Evolutionary conservation across 1,284 basidiomycete species (phyloP).

Genomic region (Cutaneotrichosporon dermatis): DNA sequence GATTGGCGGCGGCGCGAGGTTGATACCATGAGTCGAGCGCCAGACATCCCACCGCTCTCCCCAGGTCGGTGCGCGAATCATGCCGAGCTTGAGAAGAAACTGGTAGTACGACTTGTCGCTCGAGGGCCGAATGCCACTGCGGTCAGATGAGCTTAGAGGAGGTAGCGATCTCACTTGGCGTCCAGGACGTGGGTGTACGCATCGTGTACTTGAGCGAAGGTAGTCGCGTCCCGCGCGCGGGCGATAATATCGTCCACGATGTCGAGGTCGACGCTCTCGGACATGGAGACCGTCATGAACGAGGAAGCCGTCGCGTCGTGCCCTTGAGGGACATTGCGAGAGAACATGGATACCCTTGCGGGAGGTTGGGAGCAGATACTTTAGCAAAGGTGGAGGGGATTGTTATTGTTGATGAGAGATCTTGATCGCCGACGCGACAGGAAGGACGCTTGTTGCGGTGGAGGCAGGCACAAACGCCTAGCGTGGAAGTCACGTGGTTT

Average conservation of each 20-base stretch:
- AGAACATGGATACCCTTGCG: conserved; percentile 15
- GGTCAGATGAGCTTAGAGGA: background rate
- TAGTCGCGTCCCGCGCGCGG: conserved; percentile 34
- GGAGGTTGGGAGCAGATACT: background rate
- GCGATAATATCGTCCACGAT: conserved; percentile 41
- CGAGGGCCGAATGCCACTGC: conserved; percentile 36
- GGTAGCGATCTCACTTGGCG: conserved; percentile 27
- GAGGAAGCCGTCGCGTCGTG: conserved; percentile 15
- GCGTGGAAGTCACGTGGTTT: background rate
- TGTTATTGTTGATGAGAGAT: conserved; percentile 4
- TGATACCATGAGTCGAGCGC: conserved; percentile 14
- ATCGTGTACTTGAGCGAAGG: conserved; percentile 37
- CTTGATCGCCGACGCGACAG: too few relatives aligned
- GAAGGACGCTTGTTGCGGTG: too few relatives aligned
- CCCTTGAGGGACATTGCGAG: conserved; percentile 20
- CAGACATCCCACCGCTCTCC: conserved; percentile 46
- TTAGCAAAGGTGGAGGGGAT: too few relatives aligned
- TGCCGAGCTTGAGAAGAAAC: conserved; percentile 47
- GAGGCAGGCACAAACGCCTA: too few relatives aligned
- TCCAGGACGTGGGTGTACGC: conserved; percentile 37
- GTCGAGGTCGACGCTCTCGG: conserved; percentile 38
- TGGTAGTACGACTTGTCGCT: conserved; percentile 43
- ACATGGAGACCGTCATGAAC: conserved; percentile 18
- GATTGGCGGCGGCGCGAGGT: background rate
- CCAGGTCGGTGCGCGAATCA: conserved; percentile 44